phyloP scores from a whole-genome alignment of 2,329 filamentous ascomycete species.

The Xylariales sp. region DNA sequence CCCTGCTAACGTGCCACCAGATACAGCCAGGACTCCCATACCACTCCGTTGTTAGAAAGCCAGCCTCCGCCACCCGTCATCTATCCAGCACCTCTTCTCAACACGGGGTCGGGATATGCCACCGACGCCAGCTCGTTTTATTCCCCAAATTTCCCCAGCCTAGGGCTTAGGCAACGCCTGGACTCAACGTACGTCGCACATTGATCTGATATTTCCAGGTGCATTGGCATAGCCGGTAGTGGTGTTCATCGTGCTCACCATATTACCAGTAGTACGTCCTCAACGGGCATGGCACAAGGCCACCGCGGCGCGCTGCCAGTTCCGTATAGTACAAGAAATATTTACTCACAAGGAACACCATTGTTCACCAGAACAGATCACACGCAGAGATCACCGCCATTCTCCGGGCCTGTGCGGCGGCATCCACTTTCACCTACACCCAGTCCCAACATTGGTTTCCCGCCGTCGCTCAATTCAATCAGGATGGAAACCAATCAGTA shows the following conservation, averaged over 20 bases:
- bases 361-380: conserved; percentile 46
- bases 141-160: conserved; percentile 40
- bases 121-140: conserved; percentile 48
- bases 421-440: conserved; percentile 50
- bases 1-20: conserved; percentile 36
- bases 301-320: conserved; percentile 50
- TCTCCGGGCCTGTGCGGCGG: conserved; percentile 40
- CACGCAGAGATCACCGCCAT: conserved; percentile 48
- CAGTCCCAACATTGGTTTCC: conserved; percentile 42
- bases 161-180: conserved; percentile 51
- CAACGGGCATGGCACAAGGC: conserved; percentile 54
- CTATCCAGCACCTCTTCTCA: conserved; percentile 46
- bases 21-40: conserved; percentile 51
- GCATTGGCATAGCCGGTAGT: conserved; percentile 11
- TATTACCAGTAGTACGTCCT: conserved; percentile 41
- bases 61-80: conserved; percentile 46
- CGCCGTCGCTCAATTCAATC: conserved; percentile 29
- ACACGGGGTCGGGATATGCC: conserved; percentile 42
- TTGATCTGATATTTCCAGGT: conserved; percentile 5
- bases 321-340: conserved; percentile 47
- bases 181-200: conserved; percentile 48
- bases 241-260: conserved; percentile 28
- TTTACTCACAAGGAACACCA: conserved; percentile 48
- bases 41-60: conserved; percentile 49
- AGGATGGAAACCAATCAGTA: conserved; percentile 46